Percentiles rank a stretch among this genome's conserved stretches.
Evolutionary conservation across 768 basidiomycete species (phyloP).

Genomic region (Thelephora ganbajun): DNA sequence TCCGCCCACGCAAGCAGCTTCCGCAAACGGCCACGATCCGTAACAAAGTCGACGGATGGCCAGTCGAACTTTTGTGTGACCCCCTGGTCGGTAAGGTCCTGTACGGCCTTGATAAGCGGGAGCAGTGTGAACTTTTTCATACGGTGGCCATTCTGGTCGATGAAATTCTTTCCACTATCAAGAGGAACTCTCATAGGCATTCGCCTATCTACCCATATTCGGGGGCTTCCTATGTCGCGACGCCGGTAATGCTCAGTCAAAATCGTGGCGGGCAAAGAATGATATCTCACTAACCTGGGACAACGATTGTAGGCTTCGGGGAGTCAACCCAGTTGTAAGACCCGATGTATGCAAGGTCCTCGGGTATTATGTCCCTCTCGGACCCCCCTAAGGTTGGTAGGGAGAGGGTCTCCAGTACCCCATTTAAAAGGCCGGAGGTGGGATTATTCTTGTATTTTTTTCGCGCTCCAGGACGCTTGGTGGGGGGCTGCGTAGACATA

Average conservation of each 20-base stretch:
- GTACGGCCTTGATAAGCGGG: constrained; percentile 48
- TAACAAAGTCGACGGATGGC: constrained; percentile 29
- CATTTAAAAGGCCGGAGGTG: constrained; percentile 3
- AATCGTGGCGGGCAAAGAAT: no score
- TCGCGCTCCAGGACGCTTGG: no score
- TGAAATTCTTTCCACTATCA: constrained; percentile 34
- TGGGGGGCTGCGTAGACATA: no score
- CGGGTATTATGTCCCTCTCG: background rate
- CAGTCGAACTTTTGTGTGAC: constrained; percentile 18
- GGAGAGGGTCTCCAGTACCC: background rate
- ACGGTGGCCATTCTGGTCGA: constrained; percentile 45
- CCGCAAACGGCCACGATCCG: constrained; percentile 53
- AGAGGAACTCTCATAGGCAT: constrained; percentile 39
- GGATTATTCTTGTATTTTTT: no score
- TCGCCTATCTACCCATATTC: constrained; percentile 34
- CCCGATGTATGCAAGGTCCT: constrained; percentile 27
- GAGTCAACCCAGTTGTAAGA: constrained; percentile 42
- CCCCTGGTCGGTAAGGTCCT: constrained; percentile 20
- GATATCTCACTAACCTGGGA: constrained; percentile 8
- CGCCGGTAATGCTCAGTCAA: no score
- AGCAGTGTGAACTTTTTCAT: constrained; percentile 26
- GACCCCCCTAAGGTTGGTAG: background rate
- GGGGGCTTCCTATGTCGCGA: constrained; percentile 18
- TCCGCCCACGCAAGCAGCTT: constrained; percentile 48
- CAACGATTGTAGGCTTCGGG: constrained; percentile 27